These are phyloP conservation scores for Claviceps humidiphila DNA, from an alignment of 2,329 filamentous ascomycete genomes.

Conservation along the genomic window DNA sequence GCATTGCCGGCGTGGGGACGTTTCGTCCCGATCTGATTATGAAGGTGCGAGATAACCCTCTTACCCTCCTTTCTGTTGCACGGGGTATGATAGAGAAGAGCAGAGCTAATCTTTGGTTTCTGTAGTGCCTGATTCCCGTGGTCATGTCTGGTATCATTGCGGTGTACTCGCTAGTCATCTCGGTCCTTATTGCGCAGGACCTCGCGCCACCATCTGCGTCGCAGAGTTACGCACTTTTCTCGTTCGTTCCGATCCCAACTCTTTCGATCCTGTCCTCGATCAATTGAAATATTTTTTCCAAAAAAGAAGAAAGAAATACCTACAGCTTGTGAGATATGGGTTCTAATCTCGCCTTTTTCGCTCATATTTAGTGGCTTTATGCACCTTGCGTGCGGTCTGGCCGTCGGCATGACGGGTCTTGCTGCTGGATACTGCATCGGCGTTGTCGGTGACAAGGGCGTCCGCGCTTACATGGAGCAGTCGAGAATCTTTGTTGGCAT, in stretches of 20 bases:
- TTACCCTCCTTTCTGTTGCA: neutral
- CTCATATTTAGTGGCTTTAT: constrained; percentile 57
- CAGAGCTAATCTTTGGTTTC: neutral
- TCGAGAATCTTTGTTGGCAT: constrained; percentile 95
- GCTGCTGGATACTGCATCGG: constrained; percentile 96
- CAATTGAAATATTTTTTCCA: too few relatives aligned
- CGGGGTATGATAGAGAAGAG: neutral
- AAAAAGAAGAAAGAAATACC: neutral
- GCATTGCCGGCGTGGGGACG: constrained; percentile 73
- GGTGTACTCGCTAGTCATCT: constrained; percentile 93
- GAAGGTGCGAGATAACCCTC: constrained; percentile 45
- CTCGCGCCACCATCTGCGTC: constrained; percentile 53
- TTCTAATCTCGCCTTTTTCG: neutral
- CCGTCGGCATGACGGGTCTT: constrained; percentile 82
- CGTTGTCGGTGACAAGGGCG: constrained; percentile 85
- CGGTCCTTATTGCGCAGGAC: constrained; percentile 88
- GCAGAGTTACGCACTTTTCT: constrained; percentile 71
- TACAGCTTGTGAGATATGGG: neutral
- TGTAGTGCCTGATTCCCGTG: constrained; percentile 67
- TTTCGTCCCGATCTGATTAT: constrained; percentile 81
- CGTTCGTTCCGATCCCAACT: constrained; percentile 33
- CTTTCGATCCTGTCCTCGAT: neutral
- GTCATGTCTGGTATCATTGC: constrained; percentile 99
- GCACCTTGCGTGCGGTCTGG: constrained; percentile 82
- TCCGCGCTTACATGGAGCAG: constrained; percentile 92